Base-by-base conservation (phyloP, 768 basidiomycete species). In the Leccinum boreale region DNA sequence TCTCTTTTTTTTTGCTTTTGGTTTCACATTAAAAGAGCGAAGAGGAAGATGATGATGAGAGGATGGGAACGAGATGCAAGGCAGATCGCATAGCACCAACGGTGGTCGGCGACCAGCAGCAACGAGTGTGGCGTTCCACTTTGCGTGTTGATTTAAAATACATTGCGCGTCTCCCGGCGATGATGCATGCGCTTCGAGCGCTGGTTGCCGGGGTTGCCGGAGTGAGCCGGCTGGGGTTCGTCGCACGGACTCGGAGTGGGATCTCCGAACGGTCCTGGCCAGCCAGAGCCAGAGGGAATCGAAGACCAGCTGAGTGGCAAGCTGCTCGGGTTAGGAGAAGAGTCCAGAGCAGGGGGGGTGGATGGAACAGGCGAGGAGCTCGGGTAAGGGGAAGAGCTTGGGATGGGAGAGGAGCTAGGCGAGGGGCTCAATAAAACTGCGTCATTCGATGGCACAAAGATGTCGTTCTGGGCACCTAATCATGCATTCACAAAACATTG, bases 401-500 rank as follows among this genome's bases (percentile, higher is more conserved):
- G 44, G 21, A 12, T 4, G 21, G 44, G 19, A 5, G 21, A 11
- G 11, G 44, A 21, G 19, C 42, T 21, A 12, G 44, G 19, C 19
- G 42, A 11, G n/a, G 19, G 19, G 44, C 6, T 21, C 8, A 4
- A 12, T 21, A 5, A 12, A 14, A 5, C 17, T 36, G 31, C 1
- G 31, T 17, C 15, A 6, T 8, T 36, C 7, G 36, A 15, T 15
- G 29, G 10, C 3, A 44, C 57, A 5, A 66, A 66, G 8, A 67
- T 66, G 28, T 67, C 66, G 0, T 24, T 21, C 35, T 66, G 65
- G 10, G 62, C 35, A 23, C 65, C 65, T 66, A 17, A 10, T 26
- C 42, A 19, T 29, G 23, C 12, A 47, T 63, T 51, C 14, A 58
- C 6, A 31, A 23, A 3, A 5, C 5, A 7, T 15, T 36, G 21